These are phyloP conservation scores for Pezicula rhizophila DNA, from an alignment of 2,329 filamentous ascomycete genomes.

Conservation along the genomic window DNA sequence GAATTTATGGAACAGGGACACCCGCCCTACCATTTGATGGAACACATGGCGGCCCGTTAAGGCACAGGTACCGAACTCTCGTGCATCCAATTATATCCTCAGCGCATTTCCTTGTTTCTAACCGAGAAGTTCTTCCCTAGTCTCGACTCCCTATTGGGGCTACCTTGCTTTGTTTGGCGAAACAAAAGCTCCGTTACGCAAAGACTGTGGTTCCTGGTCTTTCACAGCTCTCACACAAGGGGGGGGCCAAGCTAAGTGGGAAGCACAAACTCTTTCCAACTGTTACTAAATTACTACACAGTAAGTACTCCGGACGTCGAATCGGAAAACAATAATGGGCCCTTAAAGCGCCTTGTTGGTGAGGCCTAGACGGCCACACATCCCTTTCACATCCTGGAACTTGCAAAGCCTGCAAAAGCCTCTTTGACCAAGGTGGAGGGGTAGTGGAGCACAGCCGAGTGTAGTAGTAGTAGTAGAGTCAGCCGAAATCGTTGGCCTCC, in stretches of 20 bases:
- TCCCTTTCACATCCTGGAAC: no score
- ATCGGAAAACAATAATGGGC: no score
- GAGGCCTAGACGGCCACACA: no score
- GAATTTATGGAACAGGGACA: neutral
- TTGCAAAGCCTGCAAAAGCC: no score
- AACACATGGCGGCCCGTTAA: neutral
- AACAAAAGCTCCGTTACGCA: neutral
- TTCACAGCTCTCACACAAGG: neutral
- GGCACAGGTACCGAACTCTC: neutral
- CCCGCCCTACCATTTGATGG: neutral
- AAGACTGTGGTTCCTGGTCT: neutral
- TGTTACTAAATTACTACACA: no score
- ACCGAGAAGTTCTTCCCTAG: neutral
- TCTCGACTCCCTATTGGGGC: neutral
- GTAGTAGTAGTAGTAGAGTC: no score
- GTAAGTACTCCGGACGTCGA: no score
- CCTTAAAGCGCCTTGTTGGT: no score
- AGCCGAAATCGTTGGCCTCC: neutral
- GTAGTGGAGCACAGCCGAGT: no score
- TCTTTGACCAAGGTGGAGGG: no score
- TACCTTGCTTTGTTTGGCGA: neutral
- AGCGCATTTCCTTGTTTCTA: neutral
- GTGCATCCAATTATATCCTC: neutral
- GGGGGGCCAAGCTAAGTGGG: neutral
- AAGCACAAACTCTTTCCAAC: no score